phyloP scores from a whole-genome alignment of 495 filamentous ascomycete genomes.

The Penicillium dipodomyicola region DNA sequence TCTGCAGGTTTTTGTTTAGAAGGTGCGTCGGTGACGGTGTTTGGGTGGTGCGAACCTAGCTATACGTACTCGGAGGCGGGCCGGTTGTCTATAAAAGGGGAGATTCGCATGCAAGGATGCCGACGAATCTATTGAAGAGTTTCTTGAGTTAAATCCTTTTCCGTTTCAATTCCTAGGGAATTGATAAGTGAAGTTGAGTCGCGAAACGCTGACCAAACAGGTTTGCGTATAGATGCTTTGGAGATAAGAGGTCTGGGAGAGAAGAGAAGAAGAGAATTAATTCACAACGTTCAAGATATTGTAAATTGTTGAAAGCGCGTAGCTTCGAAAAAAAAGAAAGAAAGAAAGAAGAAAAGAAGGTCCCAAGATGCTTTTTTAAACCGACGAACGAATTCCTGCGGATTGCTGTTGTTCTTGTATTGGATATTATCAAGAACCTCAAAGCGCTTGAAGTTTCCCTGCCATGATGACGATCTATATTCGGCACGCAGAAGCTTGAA shows the following conservation, averaged over 20 bases:
- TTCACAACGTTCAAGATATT: slow-evolving; percentile 15
- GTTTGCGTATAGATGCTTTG: slow-evolving; percentile 1
- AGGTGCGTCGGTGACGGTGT: slow-evolving; percentile 45
- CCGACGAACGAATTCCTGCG: too few relatives aligned
- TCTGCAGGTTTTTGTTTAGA: slow-evolving; percentile 85
- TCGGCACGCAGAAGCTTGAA: too few relatives aligned
- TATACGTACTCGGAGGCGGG: slow-evolving; percentile 91
- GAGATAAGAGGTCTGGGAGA: not conserved
- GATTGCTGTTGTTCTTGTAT: too few relatives aligned
- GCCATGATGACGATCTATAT: too few relatives aligned
- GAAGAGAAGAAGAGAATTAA: not conserved
- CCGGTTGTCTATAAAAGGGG: slow-evolving; percentile 74
- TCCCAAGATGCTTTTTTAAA: slow-evolving; percentile 50
- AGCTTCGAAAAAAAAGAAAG: slow-evolving; percentile 11
- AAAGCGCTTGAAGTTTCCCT: too few relatives aligned
- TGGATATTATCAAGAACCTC: too few relatives aligned
- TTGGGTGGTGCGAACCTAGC: slow-evolving; percentile 92
- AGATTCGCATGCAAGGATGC: slow-evolving; percentile 19
- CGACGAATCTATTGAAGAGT: slow-evolving; percentile 13
- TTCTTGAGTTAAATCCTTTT: slow-evolving; percentile 1
- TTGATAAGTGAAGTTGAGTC: slow-evolving; percentile 1
- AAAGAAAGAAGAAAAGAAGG: slow-evolving; percentile 25
- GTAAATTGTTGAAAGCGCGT: slow-evolving; percentile 1
- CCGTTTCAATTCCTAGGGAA: not conserved
- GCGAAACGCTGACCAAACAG: slow-evolving; percentile 15